These are phyloP conservation scores for Fusarium lateritium DNA, from an alignment of 2,329 filamentous ascomycete species.

Conservation along the genomic window DNA sequence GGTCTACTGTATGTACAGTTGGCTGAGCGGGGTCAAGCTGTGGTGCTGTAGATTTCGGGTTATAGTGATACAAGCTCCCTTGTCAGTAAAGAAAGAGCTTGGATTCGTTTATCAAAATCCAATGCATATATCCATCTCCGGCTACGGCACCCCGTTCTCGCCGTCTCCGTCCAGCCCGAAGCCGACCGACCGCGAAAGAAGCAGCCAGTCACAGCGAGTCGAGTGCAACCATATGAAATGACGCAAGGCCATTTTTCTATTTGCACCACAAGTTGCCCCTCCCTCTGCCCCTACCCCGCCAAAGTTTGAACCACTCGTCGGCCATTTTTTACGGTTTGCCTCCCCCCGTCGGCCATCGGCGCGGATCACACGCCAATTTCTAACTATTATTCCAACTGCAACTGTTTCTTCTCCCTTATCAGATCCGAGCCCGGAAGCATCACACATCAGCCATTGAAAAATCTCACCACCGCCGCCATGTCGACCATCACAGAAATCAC, in stretches of 20 bases:
- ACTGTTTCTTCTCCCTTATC: slow-evolving; percentile 33
- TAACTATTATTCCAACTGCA: slow-evolving; percentile 26
- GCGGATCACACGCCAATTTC: slow-evolving; percentile 28
- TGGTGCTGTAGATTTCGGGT: slow-evolving; percentile 20
- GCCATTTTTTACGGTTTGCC: slow-evolving; percentile 30
- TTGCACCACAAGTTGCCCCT: slow-evolving; percentile 38
- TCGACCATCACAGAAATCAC: slow-evolving; percentile 84
- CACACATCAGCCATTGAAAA: slow-evolving; percentile 17
- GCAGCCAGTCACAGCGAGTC: too few relatives aligned
- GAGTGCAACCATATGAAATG: slow-evolving; percentile 44
- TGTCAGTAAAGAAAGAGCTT: slow-evolving; percentile 19
- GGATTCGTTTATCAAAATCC: slow-evolving; percentile 13
- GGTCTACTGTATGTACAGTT: slow-evolving; percentile 28
- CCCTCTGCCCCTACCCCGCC: slow-evolving; percentile 45
- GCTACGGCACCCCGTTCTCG: slow-evolving; percentile 20
- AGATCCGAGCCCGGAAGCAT: slow-evolving; percentile 33
- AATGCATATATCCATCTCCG: slow-evolving; percentile 29
- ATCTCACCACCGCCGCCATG: slow-evolving; percentile 64
- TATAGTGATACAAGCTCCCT: slow-evolving; percentile 26
- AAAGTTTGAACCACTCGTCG: slow-evolving; percentile 40
- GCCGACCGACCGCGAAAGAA: slow-evolving; percentile 11
- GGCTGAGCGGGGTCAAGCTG: slow-evolving; percentile 35
- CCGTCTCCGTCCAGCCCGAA: slow-evolving; percentile 16
- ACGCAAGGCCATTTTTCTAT: slow-evolving; percentile 45
- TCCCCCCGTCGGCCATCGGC: slow-evolving; percentile 19